Conservation (phyloP, 78 protist genomes). For the Andalucia godoyi region DNA sequence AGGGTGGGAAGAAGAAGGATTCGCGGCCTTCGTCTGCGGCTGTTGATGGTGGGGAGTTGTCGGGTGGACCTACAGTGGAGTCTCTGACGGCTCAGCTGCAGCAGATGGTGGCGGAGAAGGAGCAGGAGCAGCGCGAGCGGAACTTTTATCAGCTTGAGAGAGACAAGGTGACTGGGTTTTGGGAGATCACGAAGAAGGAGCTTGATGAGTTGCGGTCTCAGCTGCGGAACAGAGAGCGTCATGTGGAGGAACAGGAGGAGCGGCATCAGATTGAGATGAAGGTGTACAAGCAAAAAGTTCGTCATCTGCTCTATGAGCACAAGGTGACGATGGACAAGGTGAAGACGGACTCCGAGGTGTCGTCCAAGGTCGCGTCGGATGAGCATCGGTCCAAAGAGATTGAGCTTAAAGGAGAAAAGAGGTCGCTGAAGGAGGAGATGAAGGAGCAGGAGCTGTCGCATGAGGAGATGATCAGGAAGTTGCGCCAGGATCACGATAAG, state of each 20-base stretch:
- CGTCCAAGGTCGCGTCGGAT: conserved; percentile 19
- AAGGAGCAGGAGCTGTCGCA: conserved; percentile 47
- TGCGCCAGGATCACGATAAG: conserved; percentile 30
- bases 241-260: conserved; percentile 59
- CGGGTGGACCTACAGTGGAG: too few species aligned
- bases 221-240: conserved; percentile 64
- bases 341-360: conserved; percentile 29
- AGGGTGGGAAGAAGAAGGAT: too few species aligned
- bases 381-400: conserved; percentile 6
- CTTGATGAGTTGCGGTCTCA: conserved; percentile 46
- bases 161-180: conserved; percentile 52
- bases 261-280: conserved; percentile 62
- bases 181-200: conserved; percentile 63
- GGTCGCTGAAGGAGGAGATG: conserved; percentile 18
- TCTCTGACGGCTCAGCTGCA: too few species aligned
- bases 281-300: conserved; percentile 67
- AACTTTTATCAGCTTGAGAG: conserved; percentile 69
- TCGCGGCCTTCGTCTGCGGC: too few species aligned
- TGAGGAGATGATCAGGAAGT: not conserved
- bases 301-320: conserved; percentile 69
- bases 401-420: not conserved
- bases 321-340: conserved; percentile 44
- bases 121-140: conserved; percentile 40
- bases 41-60: too few species aligned
- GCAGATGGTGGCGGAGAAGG: conserved; percentile 1